Evolutionary conservation across 495 filamentous ascomycete species (phyloP).

Genomic region (Parachaetomium inaequale): DNA sequence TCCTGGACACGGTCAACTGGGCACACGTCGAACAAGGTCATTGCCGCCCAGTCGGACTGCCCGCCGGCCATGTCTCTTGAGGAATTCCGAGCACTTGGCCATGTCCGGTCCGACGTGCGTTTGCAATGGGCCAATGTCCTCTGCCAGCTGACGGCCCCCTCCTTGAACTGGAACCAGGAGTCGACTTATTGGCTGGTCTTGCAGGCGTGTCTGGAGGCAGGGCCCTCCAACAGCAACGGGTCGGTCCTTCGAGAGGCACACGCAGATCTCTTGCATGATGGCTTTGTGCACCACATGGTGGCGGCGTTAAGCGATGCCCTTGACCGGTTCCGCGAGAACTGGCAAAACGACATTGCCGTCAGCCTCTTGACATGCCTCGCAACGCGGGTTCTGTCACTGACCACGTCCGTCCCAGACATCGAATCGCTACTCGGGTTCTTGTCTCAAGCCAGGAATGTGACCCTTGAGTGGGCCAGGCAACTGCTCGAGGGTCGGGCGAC

Average conservation of each 20-base stretch:
- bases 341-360: conserved; percentile 23
- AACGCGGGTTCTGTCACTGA: conserved; percentile 20
- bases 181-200: conserved; percentile 45
- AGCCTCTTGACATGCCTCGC: conserved; percentile 21
- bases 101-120: conserved; percentile 44
- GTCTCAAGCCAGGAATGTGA: conserved; percentile 3
- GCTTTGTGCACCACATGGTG: not conserved
- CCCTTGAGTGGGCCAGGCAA: conserved; percentile 19
- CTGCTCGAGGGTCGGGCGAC: not conserved
- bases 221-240: conserved; percentile 23
- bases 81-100: conserved; percentile 50
- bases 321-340: conserved; percentile 17
- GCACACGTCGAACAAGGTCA: conserved; percentile 42
- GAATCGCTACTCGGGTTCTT: conserved; percentile 14
- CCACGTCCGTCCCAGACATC: not conserved
- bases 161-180: conserved; percentile 45
- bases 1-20: conserved; percentile 14
- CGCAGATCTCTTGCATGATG: not conserved
- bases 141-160: conserved; percentile 45
- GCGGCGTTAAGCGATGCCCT: conserved; percentile 11
- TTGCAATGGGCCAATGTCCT: conserved; percentile 58
- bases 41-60: conserved; percentile 44
- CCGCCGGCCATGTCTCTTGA: conserved; percentile 44
- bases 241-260: conserved; percentile 9
- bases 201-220: conserved; percentile 51